Conservation (phyloP, 2,329 filamentous ascomycete genomes). For the Helminthosporium solani region DNA sequence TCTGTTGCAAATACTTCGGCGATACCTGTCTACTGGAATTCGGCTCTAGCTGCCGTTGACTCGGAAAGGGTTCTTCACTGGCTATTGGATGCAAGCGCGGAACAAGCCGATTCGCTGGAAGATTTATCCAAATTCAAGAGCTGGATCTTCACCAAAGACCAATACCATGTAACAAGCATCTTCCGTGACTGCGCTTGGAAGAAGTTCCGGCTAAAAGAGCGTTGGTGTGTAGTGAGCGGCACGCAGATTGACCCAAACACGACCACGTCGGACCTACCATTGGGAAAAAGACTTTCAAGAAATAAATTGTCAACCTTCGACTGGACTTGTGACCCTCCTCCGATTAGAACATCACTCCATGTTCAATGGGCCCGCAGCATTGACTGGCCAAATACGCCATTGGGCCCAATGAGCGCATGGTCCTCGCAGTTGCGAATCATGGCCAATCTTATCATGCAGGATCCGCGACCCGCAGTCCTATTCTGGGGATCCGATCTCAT, state of each 20-base stretch:
- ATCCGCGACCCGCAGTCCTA: slow-evolving; percentile 59
- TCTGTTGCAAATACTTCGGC: neutral
- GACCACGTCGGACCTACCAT: neutral
- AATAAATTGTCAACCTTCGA: neutral
- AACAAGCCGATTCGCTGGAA: neutral
- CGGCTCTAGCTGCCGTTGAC: slow-evolving; percentile 18
- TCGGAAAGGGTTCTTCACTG: slow-evolving; percentile 10
- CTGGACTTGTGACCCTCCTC: slow-evolving; percentile 13
- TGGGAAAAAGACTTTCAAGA: neutral
- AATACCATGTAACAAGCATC: neutral
- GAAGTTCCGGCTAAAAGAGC: slow-evolving; percentile 11
- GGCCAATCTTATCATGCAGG: slow-evolving; percentile 71
- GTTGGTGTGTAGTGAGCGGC: neutral
- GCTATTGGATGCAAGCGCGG: slow-evolving; percentile 5
- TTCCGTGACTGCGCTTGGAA: slow-evolving; percentile 15
- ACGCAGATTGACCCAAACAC: neutral
- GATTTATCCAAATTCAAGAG: slow-evolving; percentile 15
- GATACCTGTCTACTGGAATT: slow-evolving; percentile 21
- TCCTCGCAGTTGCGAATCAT: slow-evolving; percentile 67
- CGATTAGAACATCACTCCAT: slow-evolving; percentile 58
- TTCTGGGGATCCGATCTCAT: slow-evolving; percentile 47
- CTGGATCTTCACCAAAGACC: slow-evolving; percentile 14
- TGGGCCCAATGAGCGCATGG: slow-evolving; percentile 74
- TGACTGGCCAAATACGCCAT: slow-evolving; percentile 69
- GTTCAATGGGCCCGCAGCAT: slow-evolving; percentile 68